Percentiles rank a stretch among this genome's conserved stretches.
Evolutionary conservation across 768 basidiomycete species (phyloP).

Genomic region (Pseudohyphozyma bogoriensis): DNA sequence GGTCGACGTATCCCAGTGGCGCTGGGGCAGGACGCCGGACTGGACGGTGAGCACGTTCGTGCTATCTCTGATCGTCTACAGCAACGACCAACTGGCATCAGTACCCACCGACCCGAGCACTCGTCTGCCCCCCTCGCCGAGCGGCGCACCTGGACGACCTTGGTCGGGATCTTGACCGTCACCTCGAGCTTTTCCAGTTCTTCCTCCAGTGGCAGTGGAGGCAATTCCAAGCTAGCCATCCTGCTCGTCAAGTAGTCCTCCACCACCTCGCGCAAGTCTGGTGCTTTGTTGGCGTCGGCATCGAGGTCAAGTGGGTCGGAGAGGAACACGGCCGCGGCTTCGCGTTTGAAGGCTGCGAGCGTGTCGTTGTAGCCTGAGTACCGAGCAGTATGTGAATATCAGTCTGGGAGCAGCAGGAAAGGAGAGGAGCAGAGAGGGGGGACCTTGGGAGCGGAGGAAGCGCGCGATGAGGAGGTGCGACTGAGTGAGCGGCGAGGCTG

Average conservation of each 20-base stretch:
- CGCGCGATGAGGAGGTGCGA: constrained; percentile 9
- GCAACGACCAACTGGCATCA: background rate
- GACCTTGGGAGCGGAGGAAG: constrained; percentile 19
- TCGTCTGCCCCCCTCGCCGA: background rate
- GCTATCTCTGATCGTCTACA: constrained; percentile 7
- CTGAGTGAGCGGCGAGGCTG: no score
- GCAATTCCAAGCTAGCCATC: background rate
- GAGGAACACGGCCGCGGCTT: background rate
- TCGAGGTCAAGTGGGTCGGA: background rate
- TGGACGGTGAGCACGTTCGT: constrained; percentile 17
- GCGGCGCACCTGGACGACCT: background rate
- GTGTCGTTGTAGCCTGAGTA: background rate
- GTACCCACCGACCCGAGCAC: background rate
- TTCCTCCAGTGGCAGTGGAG: background rate
- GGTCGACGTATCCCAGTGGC: constrained; percentile 13
- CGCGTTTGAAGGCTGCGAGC: constrained; percentile 7
- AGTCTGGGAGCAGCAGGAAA: background rate
- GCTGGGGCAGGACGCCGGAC: background rate
- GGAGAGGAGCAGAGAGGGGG: background rate
- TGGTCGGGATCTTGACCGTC: background rate
- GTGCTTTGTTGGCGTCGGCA: background rate
- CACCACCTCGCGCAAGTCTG: constrained; percentile 18
- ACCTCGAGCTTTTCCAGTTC: background rate
- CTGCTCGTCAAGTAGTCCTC: constrained; percentile 5
- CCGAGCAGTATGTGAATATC: background rate